Evolutionary conservation across 306 rosid genomes (phyloP), one percentile per base, ranked within the genome.

Genomic region (Gastrolobium bilobum): DNA sequence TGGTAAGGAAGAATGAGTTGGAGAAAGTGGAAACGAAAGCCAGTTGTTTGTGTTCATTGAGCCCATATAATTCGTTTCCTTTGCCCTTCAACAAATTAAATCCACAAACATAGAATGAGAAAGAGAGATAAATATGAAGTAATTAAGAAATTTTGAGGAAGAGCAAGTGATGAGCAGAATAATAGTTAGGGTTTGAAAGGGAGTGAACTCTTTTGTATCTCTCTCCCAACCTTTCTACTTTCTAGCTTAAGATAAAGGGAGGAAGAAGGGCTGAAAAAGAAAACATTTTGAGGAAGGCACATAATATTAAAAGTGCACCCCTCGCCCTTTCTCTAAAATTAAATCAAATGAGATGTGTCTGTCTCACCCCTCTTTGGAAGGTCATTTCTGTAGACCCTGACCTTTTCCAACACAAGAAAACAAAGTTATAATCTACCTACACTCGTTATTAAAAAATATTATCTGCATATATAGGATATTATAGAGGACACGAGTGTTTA

Each of bases 1-100:
- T 6, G 97, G 92, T 53, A 90, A 66, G 2, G 99, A 87, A 79
- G 99, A 85, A 76, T 90, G 89, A 72, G 93, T 81, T 5, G 98
- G 98, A 33, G 97, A 91, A 68, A 92, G 93, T 54, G 99, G 99
- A 80, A 91, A 95, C 1, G 99, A 93, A 50, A 95, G 97, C 98
- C 99, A 95, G 91, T 93, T 95, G 87, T 95, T 95, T 20, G 26
- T 20, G 76, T 95, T 92, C 94, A 90, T 90, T 60, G 96, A 89
- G 62, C 90, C 87, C 88, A 73, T 82, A 38, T n/a, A n/a, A n/a
- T 35, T 33, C 4, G 37, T 50, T 62, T 37, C 3, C 29, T 57
- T 59, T 42, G 26, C 47, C 54, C 56, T 79, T 60, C 79, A 68
- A 71, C 6, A 67, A 81, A 85, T 70, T 74, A 81, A 79, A 76